Evolutionary conservation across 2,329 filamentous ascomycete genomes (phyloP), one percentile per base, ranked within the genome.

Genomic region (Sporothrix dimorphospora): DNA sequence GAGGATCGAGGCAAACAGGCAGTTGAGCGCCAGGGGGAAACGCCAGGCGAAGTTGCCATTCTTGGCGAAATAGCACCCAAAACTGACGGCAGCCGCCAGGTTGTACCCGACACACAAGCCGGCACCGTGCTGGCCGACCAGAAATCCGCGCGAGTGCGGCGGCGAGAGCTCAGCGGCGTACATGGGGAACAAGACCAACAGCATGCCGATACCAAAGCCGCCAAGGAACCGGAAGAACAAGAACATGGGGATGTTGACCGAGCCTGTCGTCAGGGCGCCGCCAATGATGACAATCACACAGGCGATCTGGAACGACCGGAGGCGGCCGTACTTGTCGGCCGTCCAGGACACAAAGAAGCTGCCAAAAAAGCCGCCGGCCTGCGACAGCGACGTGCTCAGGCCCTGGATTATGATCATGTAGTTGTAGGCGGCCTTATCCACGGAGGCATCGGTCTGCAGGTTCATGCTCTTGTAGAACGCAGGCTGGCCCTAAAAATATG

Each of bases 11-110:
- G 80, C 80, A 21, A 83, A 83, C 0, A 83, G 73, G n/a, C 83
- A 79, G 72, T 85, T 83, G 65, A 84, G 78, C 2, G 78, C 82
- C 14, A 84, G 79, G 2, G 83, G 82, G 71, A 85, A 81, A 24
- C 82, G 79, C 83, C 83, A 85, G 72, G 83, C 16, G 65, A 71
- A 40, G 42, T 70, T 55, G 14, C 71, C 65, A 9, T 55, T 42
- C 30, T 57, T 61, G 16, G 66, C 42, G 12, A 71, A 51, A 27
- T 71, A 76, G 27, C 74, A 79, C 9, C 85, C 89, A 72, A 87
- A 91, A 0, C 86, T 86, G 66, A 88, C 67, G 11, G 67, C 67
- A 4, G n/a, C 67, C 7, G 67, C 67, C 30, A 69, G 14, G 34
- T 69, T 69, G 67, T 69, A 69, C 1, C 67, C 67, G 12, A 69